Conservation (phyloP, 306 rosid species). For the Sechiopsis laciniata region DNA sequence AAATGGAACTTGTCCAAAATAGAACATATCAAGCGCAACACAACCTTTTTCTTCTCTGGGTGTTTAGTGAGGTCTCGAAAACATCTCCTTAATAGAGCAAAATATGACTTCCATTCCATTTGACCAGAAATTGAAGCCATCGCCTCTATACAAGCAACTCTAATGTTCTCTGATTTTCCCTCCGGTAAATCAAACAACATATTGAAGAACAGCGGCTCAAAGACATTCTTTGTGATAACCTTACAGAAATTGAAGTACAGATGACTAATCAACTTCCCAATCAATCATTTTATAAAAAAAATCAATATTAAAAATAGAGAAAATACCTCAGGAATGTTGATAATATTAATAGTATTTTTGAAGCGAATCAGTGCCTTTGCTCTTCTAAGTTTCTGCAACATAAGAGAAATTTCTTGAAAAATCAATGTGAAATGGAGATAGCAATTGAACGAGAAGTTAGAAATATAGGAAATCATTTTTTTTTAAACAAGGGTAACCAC, state of each 20-base stretch:
- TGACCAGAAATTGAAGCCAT: conserved; percentile 70
- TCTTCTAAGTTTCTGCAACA: conserved; percentile 70
- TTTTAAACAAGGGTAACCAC: too few relatives aligned
- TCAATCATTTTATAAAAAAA: conserved; percentile 14
- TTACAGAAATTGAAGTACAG: conserved; percentile 30
- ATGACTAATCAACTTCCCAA: conserved; percentile 27
- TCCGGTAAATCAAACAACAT: conserved; percentile 67
- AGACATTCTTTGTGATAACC: conserved; percentile 58
- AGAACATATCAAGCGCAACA: conserved; percentile 62
- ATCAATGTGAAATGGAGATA: conserved; percentile 6
- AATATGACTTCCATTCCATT: conserved; percentile 84
- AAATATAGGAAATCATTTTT: neutral
- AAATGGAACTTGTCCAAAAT: conserved; percentile 82
- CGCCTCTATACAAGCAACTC: conserved; percentile 78
- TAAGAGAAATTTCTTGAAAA: conserved; percentile 11
- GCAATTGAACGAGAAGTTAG: neutral
- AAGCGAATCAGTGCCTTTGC: conserved; percentile 73
- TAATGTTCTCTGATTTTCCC: conserved; percentile 63
- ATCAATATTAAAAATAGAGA: conserved; percentile 11
- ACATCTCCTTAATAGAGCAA: conserved; percentile 62
- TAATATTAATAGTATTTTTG: conserved; percentile 41
- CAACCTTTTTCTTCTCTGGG: conserved; percentile 62
- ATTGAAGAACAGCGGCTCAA: conserved; percentile 73
- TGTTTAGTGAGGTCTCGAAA: conserved; percentile 46
- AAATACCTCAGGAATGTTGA: conserved; percentile 64